Percentiles rank a stretch among this genome's conserved stretches.
phyloP scores from a whole-genome alignment of 768 basidiomycete genomes.

The Lactifluus subvellereus region DNA sequence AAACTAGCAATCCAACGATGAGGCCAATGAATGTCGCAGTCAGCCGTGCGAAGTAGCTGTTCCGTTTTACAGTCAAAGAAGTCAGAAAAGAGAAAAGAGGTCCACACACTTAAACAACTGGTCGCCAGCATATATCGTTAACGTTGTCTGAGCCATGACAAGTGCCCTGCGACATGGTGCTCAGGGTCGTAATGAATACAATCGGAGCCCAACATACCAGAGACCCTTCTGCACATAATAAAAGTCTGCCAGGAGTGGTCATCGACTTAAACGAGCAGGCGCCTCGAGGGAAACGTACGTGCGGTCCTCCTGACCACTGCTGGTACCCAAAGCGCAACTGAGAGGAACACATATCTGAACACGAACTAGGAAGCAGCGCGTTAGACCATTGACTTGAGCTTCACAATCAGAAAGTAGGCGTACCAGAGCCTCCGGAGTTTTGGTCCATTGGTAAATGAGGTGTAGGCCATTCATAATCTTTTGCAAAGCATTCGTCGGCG shows the following conservation, averaged over 20 bases:
- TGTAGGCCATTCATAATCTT: constrained; percentile 35
- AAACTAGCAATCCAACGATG: constrained; percentile 42
- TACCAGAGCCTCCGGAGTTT: constrained; percentile 39
- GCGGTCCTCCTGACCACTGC: constrained; percentile 39
- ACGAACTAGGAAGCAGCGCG: constrained; percentile 35
- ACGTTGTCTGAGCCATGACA: constrained; percentile 55
- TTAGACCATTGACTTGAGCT: neutral
- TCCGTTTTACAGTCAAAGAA: neutral
- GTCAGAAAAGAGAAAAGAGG: neutral
- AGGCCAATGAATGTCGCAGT: constrained; percentile 45
- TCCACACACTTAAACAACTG: constrained; percentile 45
- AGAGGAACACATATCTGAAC: constrained; percentile 44
- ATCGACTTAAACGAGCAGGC: constrained; percentile 1
- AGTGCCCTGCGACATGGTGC: constrained; percentile 37
- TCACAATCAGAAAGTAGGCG: constrained; percentile 2
- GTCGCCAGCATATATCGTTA: constrained; percentile 53
- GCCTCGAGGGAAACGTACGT: constrained; percentile 30
- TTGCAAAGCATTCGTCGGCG: constrained; percentile 41
- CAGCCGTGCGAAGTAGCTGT: constrained; percentile 40
- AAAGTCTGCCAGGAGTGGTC: constrained; percentile 31
- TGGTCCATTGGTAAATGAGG: constrained; percentile 35
- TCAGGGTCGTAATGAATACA: neutral
- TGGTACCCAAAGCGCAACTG: constrained; percentile 49
- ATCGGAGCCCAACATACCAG: constrained; percentile 32
- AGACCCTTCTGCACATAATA: constrained; percentile 42